Percentiles rank a stretch among this genome's conserved stretches.
Evolutionary conservation across 179 eudicot species (phyloP).

Genomic region (Vitellaria paradoxa): DNA sequence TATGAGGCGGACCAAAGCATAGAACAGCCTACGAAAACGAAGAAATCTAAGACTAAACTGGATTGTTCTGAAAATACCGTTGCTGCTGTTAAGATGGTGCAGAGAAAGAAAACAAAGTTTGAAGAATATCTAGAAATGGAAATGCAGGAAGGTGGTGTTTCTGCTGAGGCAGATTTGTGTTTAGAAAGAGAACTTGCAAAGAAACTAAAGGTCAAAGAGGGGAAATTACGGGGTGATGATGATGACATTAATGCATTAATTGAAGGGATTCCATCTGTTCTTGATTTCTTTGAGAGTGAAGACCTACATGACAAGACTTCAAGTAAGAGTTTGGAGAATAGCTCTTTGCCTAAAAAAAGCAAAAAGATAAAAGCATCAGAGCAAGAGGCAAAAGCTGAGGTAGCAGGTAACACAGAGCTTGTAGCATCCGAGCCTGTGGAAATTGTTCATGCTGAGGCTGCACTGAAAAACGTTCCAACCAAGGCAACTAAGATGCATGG

Average conservation of each 20-base stretch:
- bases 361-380: conserved; percentile 35
- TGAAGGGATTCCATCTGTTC: conserved; percentile 54
- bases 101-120: conserved; percentile 55
- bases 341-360: conserved; percentile 22
- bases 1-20: conserved; percentile 17
- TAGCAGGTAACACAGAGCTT: conserved; percentile 15
- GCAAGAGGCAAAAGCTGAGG: conserved; percentile 29
- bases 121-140: conserved; percentile 60
- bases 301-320: conserved; percentile 16
- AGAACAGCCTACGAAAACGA: conserved; percentile 14
- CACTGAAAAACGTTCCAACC: conserved; percentile 22
- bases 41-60: conserved; percentile 12
- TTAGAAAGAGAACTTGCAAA: conserved; percentile 64
- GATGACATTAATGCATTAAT: conserved; percentile 52
- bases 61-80: conserved; percentile 14
- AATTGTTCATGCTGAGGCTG: conserved; percentile 20
- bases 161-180: conserved; percentile 60
- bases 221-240: conserved; percentile 47
- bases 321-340: conserved; percentile 14
- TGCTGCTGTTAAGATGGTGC: conserved; percentile 19
- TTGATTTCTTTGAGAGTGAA: conserved; percentile 31
- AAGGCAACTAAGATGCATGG: conserved; percentile 17
- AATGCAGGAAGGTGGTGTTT: conserved; percentile 26
- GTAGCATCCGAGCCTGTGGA: conserved; percentile 26
- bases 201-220: conserved; percentile 63